Percentiles rank a stretch among this genome's conserved stretches.
Evolutionary conservation across 2,329 filamentous ascomycete genomes (phyloP).

Genomic region (Monosporascus sp.): DNA sequence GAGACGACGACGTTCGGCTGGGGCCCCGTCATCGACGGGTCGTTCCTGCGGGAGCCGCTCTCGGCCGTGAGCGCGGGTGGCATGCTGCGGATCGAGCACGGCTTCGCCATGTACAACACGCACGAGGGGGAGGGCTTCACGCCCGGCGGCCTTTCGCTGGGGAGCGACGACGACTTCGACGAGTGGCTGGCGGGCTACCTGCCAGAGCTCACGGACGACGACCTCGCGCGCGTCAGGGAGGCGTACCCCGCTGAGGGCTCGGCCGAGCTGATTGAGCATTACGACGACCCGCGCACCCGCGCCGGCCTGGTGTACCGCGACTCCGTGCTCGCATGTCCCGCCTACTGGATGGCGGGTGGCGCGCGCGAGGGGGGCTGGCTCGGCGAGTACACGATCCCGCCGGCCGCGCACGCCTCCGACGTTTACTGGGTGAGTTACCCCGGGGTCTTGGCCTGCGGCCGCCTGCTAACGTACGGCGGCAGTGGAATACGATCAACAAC

Average conservation of each 20-base stretch:
- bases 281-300: conserved; percentile 45
- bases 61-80: conserved; percentile 33
- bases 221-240: conserved; percentile 33
- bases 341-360: conserved; percentile 48
- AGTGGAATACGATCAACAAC: conserved; percentile 53
- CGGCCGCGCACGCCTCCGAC: conserved; percentile 55
- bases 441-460: background rate
- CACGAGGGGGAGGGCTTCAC: conserved; percentile 61
- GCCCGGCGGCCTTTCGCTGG: conserved; percentile 39
- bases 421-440: conserved; percentile 43
- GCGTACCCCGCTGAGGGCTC: conserved; percentile 44
- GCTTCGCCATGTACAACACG: conserved; percentile 55
- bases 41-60: conserved; percentile 44
- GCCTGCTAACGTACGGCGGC: conserved; percentile 1
- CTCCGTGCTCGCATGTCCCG: conserved; percentile 53
- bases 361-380: conserved; percentile 44
- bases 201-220: conserved; percentile 35
- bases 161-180: conserved; percentile 35
- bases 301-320: conserved; percentile 56
- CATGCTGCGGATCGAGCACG: conserved; percentile 32
- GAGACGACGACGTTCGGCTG: conserved; percentile 53
- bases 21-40: conserved; percentile 55
- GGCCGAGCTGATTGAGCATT: conserved; percentile 40
- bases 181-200: conserved; percentile 50
- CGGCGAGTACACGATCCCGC: conserved; percentile 54